Base-by-base conservation (phyloP, 371 early-diverging fungal genomes). In the Mortierella sp. region DNA sequence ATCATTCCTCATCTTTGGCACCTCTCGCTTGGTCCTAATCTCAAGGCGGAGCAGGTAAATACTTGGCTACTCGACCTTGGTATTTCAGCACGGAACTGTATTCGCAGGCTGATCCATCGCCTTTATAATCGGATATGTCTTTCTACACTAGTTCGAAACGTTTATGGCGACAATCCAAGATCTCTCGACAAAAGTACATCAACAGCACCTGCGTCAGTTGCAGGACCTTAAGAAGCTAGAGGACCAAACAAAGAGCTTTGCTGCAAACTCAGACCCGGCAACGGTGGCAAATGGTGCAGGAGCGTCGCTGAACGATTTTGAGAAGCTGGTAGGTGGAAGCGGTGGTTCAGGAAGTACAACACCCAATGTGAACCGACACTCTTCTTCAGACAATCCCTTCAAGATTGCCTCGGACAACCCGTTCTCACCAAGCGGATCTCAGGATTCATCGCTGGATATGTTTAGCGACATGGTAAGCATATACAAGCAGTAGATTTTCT, bases 1-100 rank as follows among this genome's bases (percentile, higher is more conserved):
- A 84, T 95, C 12, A 54, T 95, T 43, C 94, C 93, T 0, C 92
- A 92, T 49, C 72, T 94, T 46, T 95, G 95, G 95, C 81, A 83
- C 37, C 81, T 93, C 79, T 81, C 89, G 30, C 86, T 93, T 54
- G 93, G 93, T 14, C 89, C 88, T 1, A 72, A 88, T 28, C 72
- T 95, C 32, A 89, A 86, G 41, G 71, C 88, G 3, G 86, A 86
- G 3, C 93, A 93, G 87, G 91, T 89, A 17, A 17, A n/a, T n/a
- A n/a, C n/a, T n/a, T 27, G 14, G 7, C 42, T 2, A 31, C n/a
- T n/a, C n/a, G n/a, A n/a, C n/a, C n/a, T n/a, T n/a, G n/a, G n/a
- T n/a, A n/a, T n/a, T n/a, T n/a, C n/a, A n/a, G n/a, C n/a, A n/a
- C n/a, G n/a, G n/a, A n/a, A n/a, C n/a, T n/a, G n/a, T n/a, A n/a